Base-by-base conservation (phyloP, 2,329 filamentous ascomycete genomes). In the Metarhizium rileyi region DNA sequence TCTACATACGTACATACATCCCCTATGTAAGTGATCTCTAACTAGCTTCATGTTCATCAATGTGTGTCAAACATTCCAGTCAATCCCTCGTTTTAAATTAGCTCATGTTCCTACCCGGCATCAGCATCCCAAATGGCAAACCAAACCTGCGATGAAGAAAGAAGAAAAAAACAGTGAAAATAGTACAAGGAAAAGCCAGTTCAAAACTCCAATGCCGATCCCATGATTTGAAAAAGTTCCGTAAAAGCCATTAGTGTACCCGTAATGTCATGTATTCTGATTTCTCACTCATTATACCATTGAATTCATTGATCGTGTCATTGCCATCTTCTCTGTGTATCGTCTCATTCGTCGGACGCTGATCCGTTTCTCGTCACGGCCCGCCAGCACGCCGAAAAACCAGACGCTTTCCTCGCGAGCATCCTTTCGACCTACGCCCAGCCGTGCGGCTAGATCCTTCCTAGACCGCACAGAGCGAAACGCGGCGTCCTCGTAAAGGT, bases 401-500 rank as follows among this genome's bases (percentile, higher is more conserved):
- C 78, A 81, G 48, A 69, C 59, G 27, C 71, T 77, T 65, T 74
- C 75, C 50, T 67, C 74, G 55, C 66, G 71, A 48, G 62, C 60
- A 49, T 68, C 61, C n/a, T 59, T 56, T 42, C 66, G 63, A 28
- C 71, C 68, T 41, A 79, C 72, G 46, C 87, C 82, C 2, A 95
- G 70, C 40, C 86, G 73, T 0, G 77, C 81, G 22, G 84, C 75
- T 20, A 96, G 75, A 55, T 90, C 84, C 0, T 72, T 72, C 55
- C 83, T 84, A n/a, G 75, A 82, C 26, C 75, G 72, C 3, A 84
- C 80, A 35, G 82, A 77, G 46, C 81, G 76, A 62, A 96, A 91
- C 0, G 85, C 78, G 9, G 81, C 75, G 60, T 95, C 90, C 5
- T 78, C 73, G 2, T 87, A 71, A 18, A 94, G 71, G 23, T 84